A percentile compares a stretch with the other conserved stretches of the same genome.
Conservation (phyloP, 441 rosid species). For the Pelargonium myrrhifolium region DNA sequence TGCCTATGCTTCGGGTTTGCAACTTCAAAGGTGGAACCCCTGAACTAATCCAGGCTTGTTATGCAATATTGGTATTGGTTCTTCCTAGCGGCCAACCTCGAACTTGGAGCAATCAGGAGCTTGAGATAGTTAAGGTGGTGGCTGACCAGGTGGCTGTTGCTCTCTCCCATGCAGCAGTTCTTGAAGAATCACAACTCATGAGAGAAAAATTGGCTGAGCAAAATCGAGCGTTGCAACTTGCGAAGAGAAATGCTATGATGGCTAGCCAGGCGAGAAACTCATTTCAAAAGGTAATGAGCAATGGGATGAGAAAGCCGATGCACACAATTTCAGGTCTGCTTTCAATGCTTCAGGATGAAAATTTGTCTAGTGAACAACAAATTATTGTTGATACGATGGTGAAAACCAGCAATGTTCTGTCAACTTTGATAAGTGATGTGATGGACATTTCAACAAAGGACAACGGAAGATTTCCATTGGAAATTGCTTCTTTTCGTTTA, state of each 20-base stretch:
- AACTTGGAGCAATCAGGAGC: constrained; percentile 71
- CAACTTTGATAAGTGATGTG: constrained; percentile 71
- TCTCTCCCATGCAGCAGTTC: constrained; percentile 89
- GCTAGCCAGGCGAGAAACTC: constrained; percentile 78
- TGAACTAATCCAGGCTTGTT: constrained; percentile 55
- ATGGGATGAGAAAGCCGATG: constrained; percentile 92
- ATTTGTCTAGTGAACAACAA: constrained; percentile 48
- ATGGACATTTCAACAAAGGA: constrained; percentile 63
- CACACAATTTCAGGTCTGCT: constrained; percentile 70
- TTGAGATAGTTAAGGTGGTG: constrained; percentile 86
- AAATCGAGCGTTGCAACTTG: constrained; percentile 71
- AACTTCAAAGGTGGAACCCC: constrained; percentile 92
- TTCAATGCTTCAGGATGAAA: constrained; percentile 68
- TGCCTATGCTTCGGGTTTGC: constrained; percentile 88
- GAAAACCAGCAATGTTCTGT: constrained; percentile 67
- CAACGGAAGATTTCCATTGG: constrained; percentile 55
- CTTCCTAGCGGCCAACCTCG: constrained; percentile 66
- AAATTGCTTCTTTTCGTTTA: constrained; percentile 48
- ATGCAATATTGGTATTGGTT: constrained; percentile 75
- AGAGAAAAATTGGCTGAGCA: constrained; percentile 82
- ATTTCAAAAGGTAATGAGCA: constrained; percentile 82
- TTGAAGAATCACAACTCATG: constrained; percentile 91
- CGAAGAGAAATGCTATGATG: constrained; percentile 66
- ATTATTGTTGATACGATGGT: constrained; percentile 71
- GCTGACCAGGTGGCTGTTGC: constrained; percentile 98